Evolutionary conservation across 23 red algal species (phyloP), one percentile per base, ranked within the genome.

Genomic region (Agarophyton chilense): DNA sequence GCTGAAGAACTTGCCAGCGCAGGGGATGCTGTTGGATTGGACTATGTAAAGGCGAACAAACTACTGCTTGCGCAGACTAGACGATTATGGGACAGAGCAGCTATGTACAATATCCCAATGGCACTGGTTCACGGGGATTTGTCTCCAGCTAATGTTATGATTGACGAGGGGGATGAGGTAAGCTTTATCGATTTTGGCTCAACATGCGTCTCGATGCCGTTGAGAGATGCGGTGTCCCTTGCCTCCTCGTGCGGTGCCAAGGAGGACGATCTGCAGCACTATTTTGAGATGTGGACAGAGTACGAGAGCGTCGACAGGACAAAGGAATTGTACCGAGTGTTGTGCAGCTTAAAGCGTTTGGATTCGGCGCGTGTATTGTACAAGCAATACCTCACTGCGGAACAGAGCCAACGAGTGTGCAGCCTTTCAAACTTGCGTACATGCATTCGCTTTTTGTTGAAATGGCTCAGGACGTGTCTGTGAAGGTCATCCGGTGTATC

Each of bases 101-200:
- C 51, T 6, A 14, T 14, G 7, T 80, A 42, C 54, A 60, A 60
- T 4, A 32, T 80, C 4, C 77, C 77, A 45, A 9, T 80, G 33
- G 14, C 77, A 4, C 43, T 80, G 0, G 77, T 80, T 16, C 77
- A 80, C 24, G 77, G 77, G 2, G 77, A 80, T 58, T 16, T 80
- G 6, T 35, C 22, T 32, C 50, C 51, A 2, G 50, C 1, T 0
- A 80, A 60, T 44, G 38, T 80, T 25, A 38, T 36, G 4, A 1
- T 22, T 11, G 38, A 36, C 10, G 1, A 6, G 7, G 0, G 5
- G 1, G 38, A 56, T n/a, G 24, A 61, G 9, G n/a, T 80, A 6
- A 36, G 33, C 38, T 60, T 80, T 16, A 80, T 80, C 44, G 25
- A 80, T 44, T 40, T 55, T 16, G 51, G 34, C 44, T 58, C 51